Base-by-base conservation (phyloP, 495 filamentous ascomycete genomes). In the Daldinia decipiens region DNA sequence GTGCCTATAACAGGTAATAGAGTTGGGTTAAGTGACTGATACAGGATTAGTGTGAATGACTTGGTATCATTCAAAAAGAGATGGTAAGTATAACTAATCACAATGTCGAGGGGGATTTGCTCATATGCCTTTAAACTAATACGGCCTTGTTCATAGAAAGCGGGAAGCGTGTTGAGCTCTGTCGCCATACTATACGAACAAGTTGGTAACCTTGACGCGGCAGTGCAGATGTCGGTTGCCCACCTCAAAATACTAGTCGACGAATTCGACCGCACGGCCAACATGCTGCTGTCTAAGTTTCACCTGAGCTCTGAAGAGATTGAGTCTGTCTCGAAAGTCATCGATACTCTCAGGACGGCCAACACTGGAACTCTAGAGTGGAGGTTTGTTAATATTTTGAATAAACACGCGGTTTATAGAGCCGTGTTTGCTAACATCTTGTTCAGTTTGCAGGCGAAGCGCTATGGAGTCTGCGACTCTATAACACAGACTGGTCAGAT, bases 321-420 rank as follows among this genome's bases (percentile, higher is more conserved):
- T 13, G 68, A 72, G 6, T 13, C 71, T 7, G 62, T 74, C 62
- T 59, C 68, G 0, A 73, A 63, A 13, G 58, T 62, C 47, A 66
- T 74, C 12, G 58, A 74, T n/a, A 17, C 34, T 0, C 38, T 76
- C 15, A 61, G 68, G 50, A 71, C 62, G 53, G 24, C 74, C 34
- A 76, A 76, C 26, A 74, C 71, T 0, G 74, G 74, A 0, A 76
- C 74, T 34, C 55, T 76, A 4, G 71, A 74, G 19, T 76, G 74
- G 74, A 76, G 74, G 74, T 74, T 47, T 47, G 43, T 47, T 11
- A 9, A 24, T 19, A 3, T 19, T 12, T 47, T 47, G 19, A 21
- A 47, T 7, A 11, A 47, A 0, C 3, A 19, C 19, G 1, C 4
- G 29, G 7, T 38, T 57, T 15, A 13, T 9, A 24, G 19, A 26